Conservation (phyloP, 1,139 yeast genomes). For the Sugiyamaella japonica region DNA sequence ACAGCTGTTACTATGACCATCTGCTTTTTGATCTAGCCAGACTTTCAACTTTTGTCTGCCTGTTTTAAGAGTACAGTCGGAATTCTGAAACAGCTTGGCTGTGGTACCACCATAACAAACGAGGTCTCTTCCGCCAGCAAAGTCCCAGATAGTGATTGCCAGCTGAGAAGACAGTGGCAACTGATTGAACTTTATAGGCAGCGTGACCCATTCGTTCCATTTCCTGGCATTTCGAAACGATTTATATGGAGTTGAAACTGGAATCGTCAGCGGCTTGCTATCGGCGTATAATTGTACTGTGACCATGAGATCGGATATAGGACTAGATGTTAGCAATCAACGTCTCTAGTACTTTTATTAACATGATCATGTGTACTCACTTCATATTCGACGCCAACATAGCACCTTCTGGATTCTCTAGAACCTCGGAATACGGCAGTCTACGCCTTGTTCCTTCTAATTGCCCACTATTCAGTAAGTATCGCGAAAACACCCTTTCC, state of each 20-base stretch:
- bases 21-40: conserved; percentile 41
- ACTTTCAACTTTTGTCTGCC: conserved; percentile 58
- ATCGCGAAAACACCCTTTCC: too few species aligned
- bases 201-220: conserved; percentile 64
- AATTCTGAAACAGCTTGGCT: conserved; percentile 56
- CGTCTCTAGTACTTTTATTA: too few species aligned
- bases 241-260: conserved; percentile 65
- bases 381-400: conserved; percentile 27
- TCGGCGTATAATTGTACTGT: conserved; percentile 62
- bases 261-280: conserved; percentile 62
- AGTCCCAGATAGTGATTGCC: conserved; percentile 66
- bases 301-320: conserved; percentile 61
- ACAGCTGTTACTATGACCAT: conserved; percentile 35
- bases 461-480: conserved; percentile 35
- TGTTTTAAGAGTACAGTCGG: conserved; percentile 51
- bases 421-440: conserved; percentile 55
- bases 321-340: conserved; percentile 26
- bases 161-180: conserved; percentile 62
- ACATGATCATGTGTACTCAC: conserved; percentile 17
- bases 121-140: conserved; percentile 52
- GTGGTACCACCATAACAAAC: conserved; percentile 60
- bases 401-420: conserved; percentile 50
- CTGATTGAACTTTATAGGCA: conserved; percentile 72
- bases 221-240: conserved; percentile 50
- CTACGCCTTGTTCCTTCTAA: conserved; percentile 51